Evolutionary conservation across 1,139 yeast genomes (phyloP), one percentile per base, ranked within the genome.

Genomic region (Taiozyma sp.): DNA sequence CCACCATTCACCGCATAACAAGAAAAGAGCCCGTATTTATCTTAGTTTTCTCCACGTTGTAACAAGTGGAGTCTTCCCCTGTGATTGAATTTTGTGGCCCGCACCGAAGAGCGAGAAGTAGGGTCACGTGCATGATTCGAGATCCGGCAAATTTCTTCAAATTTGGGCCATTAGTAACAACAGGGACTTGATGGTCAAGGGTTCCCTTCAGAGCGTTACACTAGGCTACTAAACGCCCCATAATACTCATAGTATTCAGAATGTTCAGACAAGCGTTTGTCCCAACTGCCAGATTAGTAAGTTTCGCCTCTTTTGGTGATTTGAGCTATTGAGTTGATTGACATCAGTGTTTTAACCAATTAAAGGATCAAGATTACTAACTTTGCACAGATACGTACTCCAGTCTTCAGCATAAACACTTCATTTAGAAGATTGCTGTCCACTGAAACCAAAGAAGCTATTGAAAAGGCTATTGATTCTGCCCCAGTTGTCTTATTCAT

Each of bases 401-500:
- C 45, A 22, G 13, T 43, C 0, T 29, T 42, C 27, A 48, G 42
- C 44, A 43, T 24, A 43, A 39, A 44, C 40, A 41, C 51, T 16
- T 46, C 53, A 14, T 59, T 60, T 43, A 59, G 65, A 29, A 80
- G 96, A 68, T 79, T 78, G 55, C 67, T 93, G 56, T 86, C 96
- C 32, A 80, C 84, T 6, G 97, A 90, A 61, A 87, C 93, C 58
- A 81, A 79, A 60, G 74, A 78, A 38, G 97, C 98, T 46, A 90
- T 93, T 54, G 91, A 87, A 61, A 78, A 80, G 51, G 98, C 98
- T 1, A 86, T 93, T 30, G 74, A 72, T 6, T 83, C 96, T 16
- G 95, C 97, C 1, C 96, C 96, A 19, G 98, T 93, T 14, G 99
- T 95, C 12, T 76, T 95, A 36, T 92, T 92, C 73, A 89, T 89